Conservation (phyloP, 305 asterid genomes). For the Fraxinus baroniana region DNA sequence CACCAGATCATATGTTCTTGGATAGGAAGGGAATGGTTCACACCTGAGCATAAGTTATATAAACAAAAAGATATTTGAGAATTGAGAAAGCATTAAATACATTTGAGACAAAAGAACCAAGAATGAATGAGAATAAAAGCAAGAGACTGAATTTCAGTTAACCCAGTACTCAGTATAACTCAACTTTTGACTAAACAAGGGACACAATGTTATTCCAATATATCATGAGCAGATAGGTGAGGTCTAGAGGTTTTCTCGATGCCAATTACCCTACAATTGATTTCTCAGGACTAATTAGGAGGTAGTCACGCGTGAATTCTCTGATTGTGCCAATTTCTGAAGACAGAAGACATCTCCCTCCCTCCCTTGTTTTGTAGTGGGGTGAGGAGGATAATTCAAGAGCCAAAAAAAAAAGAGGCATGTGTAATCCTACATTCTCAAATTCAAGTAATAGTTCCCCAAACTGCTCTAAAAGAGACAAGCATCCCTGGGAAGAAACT, state of each 20-base stretch:
- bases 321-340: background rate
- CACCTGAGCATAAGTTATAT: conserved; percentile 57
- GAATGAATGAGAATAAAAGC: background rate
- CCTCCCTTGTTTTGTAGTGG: background rate
- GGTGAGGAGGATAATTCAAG: background rate
- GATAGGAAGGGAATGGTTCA: conserved; percentile 93
- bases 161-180: background rate
- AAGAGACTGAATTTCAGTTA: conserved; percentile 9
- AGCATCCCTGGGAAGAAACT: conserved; percentile 1
- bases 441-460: background rate
- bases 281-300: background rate
- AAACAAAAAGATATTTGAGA: conserved; percentile 1
- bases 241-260: background rate
- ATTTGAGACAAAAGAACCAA: background rate
- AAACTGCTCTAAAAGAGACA: background rate
- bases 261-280: background rate
- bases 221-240: background rate
- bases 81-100: background rate
- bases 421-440: background rate
- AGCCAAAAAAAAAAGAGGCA: background rate
- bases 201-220: background rate
- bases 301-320: background rate
- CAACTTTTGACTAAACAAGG: background rate
- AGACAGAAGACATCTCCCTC: background rate
- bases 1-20: conserved; percentile 95